Evolutionary conservation across 352 stramenopile species (phyloP).

Genomic region (Phytophthora capsici): DNA sequence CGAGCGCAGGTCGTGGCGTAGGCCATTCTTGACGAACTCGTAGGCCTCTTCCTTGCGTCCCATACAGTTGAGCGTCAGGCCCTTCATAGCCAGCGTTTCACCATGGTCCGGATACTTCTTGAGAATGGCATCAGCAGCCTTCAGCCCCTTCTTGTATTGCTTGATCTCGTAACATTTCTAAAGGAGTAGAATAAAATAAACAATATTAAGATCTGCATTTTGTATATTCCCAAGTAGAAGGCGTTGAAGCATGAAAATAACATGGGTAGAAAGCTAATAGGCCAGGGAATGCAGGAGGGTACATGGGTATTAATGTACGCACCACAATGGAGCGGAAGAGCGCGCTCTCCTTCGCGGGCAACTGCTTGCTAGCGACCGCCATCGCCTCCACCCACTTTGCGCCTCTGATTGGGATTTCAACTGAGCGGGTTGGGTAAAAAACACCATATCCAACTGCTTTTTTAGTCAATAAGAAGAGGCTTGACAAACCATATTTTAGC

Average conservation of each 20-base stretch:
- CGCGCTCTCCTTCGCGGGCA: slow-evolving; percentile 95
- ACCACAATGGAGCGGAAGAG: slow-evolving; percentile 96
- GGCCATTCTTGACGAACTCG: slow-evolving; percentile 94
- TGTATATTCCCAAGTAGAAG: slow-evolving; percentile 1
- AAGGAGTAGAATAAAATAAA: background rate
- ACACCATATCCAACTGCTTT: background rate
- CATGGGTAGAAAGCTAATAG: background rate
- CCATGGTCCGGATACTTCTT: slow-evolving; percentile 98
- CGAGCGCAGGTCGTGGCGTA: slow-evolving; percentile 93
- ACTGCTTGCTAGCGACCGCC: slow-evolving; percentile 64
- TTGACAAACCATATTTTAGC: background rate
- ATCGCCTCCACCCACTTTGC: slow-evolving; percentile 41
- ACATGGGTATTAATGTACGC: slow-evolving; percentile 21
- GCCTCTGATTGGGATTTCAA: slow-evolving; percentile 16
- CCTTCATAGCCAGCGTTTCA: slow-evolving; percentile 98
- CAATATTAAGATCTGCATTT: background rate
- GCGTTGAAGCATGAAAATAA: background rate
- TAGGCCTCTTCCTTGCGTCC: slow-evolving; percentile 96
- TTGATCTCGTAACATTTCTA: slow-evolving; percentile 98
- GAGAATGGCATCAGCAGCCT: slow-evolving; percentile 94
- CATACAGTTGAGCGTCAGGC: slow-evolving; percentile 95
- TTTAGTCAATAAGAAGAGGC: slow-evolving; percentile 3
- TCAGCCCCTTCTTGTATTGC: slow-evolving; percentile 99
- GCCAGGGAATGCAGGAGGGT: background rate
- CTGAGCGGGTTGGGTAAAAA: slow-evolving; percentile 30